These are phyloP conservation scores for Nothomitra cinnamomea DNA, from an alignment of 2,329 filamentous ascomycete genomes.

Conservation along the genomic window DNA sequence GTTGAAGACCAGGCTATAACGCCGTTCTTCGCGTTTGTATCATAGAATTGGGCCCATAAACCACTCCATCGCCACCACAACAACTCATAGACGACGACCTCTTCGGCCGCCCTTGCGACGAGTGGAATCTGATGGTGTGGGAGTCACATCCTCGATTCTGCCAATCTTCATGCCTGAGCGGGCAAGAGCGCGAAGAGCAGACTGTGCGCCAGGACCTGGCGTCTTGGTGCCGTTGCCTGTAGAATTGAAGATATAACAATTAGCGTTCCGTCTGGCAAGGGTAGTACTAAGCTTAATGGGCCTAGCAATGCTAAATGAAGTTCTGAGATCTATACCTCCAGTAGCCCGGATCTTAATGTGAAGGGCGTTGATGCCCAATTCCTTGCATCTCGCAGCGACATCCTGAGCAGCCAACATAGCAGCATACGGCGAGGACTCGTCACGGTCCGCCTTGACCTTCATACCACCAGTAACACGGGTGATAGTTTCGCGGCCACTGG, in stretches of 20 bases:
- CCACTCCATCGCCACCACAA: conserved; percentile 12
- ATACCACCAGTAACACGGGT: conserved; percentile 99
- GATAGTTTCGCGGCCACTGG: conserved; percentile 98
- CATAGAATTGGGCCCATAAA: neutral
- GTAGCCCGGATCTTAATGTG: conserved; percentile 99
- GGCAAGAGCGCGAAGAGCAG: conserved; percentile 93
- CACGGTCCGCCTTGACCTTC: conserved; percentile 99
- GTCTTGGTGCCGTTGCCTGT: conserved; percentile 98
- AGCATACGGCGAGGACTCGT: conserved; percentile 98
- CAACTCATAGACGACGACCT: conserved; percentile 96
- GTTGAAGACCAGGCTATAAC: conserved; percentile 32
- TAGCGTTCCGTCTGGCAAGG: neutral
- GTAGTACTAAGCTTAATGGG: neutral
- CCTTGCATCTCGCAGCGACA: conserved; percentile 80
- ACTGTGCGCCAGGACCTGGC: conserved; percentile 96
- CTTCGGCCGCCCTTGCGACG: conserved; percentile 99
- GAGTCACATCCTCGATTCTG: conserved; percentile 98
- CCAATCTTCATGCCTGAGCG: conserved; percentile 99
- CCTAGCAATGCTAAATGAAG: neutral
- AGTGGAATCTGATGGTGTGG: conserved; percentile 97
- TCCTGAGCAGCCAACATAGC: conserved; percentile 99
- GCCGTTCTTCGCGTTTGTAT: conserved; percentile 37
- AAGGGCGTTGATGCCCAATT: conserved; percentile 79
- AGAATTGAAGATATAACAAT: neutral
- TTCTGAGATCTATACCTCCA: conserved; percentile 49